Evolutionary conservation across 768 basidiomycete genomes (phyloP).

Genomic region (Amanita thiersii): DNA sequence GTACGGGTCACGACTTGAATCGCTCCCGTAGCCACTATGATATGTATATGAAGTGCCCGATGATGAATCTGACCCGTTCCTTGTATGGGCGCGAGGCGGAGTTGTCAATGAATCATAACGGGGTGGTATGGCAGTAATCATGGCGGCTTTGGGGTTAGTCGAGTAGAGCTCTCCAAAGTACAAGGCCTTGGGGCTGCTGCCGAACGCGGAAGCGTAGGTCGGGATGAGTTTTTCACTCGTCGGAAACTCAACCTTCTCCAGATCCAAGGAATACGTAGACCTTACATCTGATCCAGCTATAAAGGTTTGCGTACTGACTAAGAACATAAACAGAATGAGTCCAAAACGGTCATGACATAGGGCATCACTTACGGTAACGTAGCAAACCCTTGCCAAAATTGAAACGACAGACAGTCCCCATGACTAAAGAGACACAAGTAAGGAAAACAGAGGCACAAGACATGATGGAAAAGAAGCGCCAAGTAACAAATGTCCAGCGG

Average conservation of each 20-base stretch:
- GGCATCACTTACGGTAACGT: constrained; percentile 47
- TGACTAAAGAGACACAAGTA: constrained; percentile 41
- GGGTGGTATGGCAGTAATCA: not conserved
- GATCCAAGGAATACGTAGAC: constrained; percentile 29
- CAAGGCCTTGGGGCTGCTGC: constrained; percentile 5
- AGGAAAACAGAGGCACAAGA: constrained; percentile 49
- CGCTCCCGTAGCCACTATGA: not conserved
- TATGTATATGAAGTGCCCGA: not conserved
- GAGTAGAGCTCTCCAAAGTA: not conserved
- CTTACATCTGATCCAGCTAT: constrained; percentile 25
- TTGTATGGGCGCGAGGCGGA: not conserved
- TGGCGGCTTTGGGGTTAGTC: not conserved
- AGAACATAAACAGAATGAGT: constrained; percentile 10
- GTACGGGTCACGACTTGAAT: not conserved
- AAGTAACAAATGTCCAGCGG: constrained; percentile 67
- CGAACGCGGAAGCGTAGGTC: constrained; percentile 39
- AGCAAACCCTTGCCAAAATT: constrained; percentile 76
- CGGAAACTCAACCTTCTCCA: constrained; percentile 61
- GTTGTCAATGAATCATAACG: not conserved
- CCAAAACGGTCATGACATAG: not conserved
- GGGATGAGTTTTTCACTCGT: constrained; percentile 42
- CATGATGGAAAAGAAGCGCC: constrained; percentile 69
- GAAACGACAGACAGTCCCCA: constrained; percentile 59
- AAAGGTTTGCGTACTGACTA: constrained; percentile 51
- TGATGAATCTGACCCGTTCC: not conserved